Conservation (phyloP, 1,284 basidiomycete genomes). For the Irpex sp. region DNA sequence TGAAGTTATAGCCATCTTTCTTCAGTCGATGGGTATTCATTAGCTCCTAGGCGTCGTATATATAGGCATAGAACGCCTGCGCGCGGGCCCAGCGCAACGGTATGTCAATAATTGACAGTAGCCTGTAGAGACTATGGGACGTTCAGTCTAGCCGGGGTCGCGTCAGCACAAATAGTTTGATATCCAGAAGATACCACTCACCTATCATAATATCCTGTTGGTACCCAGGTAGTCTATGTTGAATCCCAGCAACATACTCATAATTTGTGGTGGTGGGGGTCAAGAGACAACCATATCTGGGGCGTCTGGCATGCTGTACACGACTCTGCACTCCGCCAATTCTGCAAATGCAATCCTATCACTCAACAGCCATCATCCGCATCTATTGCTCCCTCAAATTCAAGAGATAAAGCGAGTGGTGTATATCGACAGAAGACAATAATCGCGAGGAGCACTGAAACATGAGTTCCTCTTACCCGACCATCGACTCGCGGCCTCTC, state of each 20-base stretch:
- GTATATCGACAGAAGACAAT: not conserved
- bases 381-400: not conserved
- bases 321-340: not conserved
- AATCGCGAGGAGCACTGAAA: not conserved
- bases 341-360: not conserved
- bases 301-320: not conserved
- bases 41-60: not conserved
- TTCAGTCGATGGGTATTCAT: not conserved
- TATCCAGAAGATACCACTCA: no score
- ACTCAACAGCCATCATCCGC: not conserved
- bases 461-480: constrained; percentile 26
- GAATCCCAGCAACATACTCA: no score
- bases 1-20: constrained; percentile 1
- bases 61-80: not conserved
- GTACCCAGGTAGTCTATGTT: no score
- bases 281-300: not conserved
- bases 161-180: not conserved
- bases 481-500: constrained; percentile 54
- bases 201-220: no score
- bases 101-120: not conserved
- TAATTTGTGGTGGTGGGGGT: no score
- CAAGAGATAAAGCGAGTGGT: no score
- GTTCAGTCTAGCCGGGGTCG: not conserved
- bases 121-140: not conserved
- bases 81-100: not conserved